These are phyloP conservation scores for Fusarium staphyleae DNA, from an alignment of 2,329 filamentous ascomycete species.

Conservation along the genomic window DNA sequence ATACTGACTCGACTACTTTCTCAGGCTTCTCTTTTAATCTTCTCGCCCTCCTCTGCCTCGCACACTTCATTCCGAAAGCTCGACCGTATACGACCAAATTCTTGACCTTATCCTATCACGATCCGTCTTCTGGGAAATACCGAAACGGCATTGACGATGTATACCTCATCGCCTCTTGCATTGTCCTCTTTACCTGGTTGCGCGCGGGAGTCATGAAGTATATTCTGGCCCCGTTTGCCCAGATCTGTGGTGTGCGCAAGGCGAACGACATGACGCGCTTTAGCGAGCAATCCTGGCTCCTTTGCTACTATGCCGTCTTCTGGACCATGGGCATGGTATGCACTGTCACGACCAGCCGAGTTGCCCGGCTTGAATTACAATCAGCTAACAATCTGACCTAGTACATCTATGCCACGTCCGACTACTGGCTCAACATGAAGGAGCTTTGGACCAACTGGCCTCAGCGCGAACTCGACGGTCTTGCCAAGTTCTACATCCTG, in stretches of 20 bases:
- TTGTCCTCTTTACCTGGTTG: constrained; percentile 84
- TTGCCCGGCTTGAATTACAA: background rate
- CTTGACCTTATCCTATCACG: constrained; percentile 83
- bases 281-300: constrained; percentile 90
- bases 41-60: constrained; percentile 78
- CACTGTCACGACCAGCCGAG: constrained; percentile 13
- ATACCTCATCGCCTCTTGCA: constrained; percentile 78
- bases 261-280: constrained; percentile 81
- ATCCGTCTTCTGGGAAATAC: constrained; percentile 71
- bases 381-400: constrained; percentile 45
- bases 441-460: constrained; percentile 89
- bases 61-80: constrained; percentile 82
- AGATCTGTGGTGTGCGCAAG: constrained; percentile 72
- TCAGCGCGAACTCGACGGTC: constrained; percentile 71
- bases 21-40: constrained; percentile 81
- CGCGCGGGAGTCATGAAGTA: constrained; percentile 88
- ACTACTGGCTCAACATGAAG: constrained; percentile 77
- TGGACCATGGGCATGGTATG: constrained; percentile 87
- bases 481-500: constrained; percentile 88
- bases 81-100: constrained; percentile 80
- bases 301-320: constrained; percentile 81
- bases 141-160: constrained; percentile 78
- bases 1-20: background rate
- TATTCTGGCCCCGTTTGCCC: constrained; percentile 79
- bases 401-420: constrained; percentile 80